Evolutionary conservation across 257 asterid genomes (phyloP), one percentile per base, ranked within the genome.

Genomic region (Leptodermis oblonga): DNA sequence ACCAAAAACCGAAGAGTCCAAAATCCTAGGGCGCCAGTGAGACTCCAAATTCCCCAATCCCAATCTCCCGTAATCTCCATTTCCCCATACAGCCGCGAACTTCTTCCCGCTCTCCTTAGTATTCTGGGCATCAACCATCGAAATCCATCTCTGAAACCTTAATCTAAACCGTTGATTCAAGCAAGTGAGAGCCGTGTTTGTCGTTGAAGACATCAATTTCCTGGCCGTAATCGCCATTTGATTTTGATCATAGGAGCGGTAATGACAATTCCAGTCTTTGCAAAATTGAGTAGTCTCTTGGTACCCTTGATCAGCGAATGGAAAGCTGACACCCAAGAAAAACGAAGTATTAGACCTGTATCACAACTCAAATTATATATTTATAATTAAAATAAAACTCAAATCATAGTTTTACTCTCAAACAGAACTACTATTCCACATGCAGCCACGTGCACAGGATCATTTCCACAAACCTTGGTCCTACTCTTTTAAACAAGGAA

Each of bases 21-120:
- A 75, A 72, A 81, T 77, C 76, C 74, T 78, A 52, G 99, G 99
- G 56, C 78, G 83, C 96, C 95, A 94, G 55, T 82, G 84, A 11
- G 99, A 90, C 76, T 82, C 86, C 84, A 91, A 83, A 68, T 67
- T 82, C 68, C 99, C 96, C 34, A 85, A 80, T 31, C 99, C 99
- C 78, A 94, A 81, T 78, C 99, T 87, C 73, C 99, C 99, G 52
- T 80, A 86, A 85, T 94, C 99, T 18, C 99, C 99, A 56, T 94
- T 94, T 20, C 99, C 99, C 97, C 99, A 94, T 62, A 89, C 74
- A 56, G 94, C 99, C 28, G 88, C 98, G 42, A 88, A 78, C 67
- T 69, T 75, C 82, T 73, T 85, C 64, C 90, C 89, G 61, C 68
- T 71, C 23, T 73, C 70, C 17, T 68, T 68, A 33, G 36, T 0